Base-by-base conservation (phyloP, 177 flowering plant genomes). In the Vitis hybrid region DNA sequence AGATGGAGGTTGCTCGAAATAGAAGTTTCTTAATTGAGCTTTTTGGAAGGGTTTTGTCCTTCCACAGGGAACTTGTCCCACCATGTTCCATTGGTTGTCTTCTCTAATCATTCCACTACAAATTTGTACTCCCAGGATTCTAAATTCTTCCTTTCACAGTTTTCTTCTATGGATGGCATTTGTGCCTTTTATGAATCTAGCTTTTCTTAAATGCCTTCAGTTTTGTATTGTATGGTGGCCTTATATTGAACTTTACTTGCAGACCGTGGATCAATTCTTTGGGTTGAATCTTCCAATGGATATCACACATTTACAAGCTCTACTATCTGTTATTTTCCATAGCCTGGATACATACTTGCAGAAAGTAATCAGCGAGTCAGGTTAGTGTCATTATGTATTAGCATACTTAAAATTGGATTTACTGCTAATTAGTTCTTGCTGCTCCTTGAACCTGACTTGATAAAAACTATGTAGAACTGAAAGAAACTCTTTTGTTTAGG, bases 181-280 rank as follows among this genome's bases (percentile, higher is more conserved):
- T 19, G 59, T 70, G 20, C 59, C 28, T 68, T 12, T 19, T 38
- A 14, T 61, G 73, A 12, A 50, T 4, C 63, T 52, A 47, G 28
- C 57, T 59, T 11, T 76, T 18, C 54, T 66, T 38, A 8, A 38
- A 38, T 5, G 47, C 47, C 47, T 38, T 38, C 9, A 8, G 59
- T 22, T 64, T 68, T 47, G 5, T 67, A 63, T 38, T 50, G 24
- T 73, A 6, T 22, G 47, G 47, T 38, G 47, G 19, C 22, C 22
- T 56, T 44, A 59, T 49, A 12, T 65, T 24, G 11, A 49, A 56
- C 1, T 64, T 67, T 38, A 9, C 73, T 73, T 86, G 87, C 92
- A 93, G 98, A 85, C 95, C 15, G 86, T 90, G 77, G 91, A 87
- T 81, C 98, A 91, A 66, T 85, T 90, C 28, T 91, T 90, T 77